These are phyloP conservation scores for Phytophthora crassamura DNA, from an alignment of 352 stramenopile genomes.

Conservation along the genomic window DNA sequence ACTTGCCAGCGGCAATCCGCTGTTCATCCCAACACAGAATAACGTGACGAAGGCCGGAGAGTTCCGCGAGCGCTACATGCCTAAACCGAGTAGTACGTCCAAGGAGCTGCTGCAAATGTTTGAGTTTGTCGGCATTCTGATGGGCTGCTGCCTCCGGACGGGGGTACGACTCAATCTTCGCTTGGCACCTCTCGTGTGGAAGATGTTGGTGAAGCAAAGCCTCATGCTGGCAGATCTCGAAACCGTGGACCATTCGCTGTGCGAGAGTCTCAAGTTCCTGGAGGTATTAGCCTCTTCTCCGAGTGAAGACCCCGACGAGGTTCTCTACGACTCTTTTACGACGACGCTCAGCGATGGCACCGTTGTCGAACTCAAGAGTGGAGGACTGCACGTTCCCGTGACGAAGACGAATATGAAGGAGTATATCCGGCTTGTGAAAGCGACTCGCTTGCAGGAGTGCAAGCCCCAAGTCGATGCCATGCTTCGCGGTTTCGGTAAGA, in stretches of 20 bases:
- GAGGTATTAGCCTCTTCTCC: slow-evolving; percentile 32
- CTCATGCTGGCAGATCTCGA: slow-evolving; percentile 64
- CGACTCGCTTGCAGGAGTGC: slow-evolving; percentile 73
- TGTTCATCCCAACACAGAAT: slow-evolving; percentile 82
- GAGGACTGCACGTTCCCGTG: slow-evolving; percentile 52
- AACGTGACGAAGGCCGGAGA: slow-evolving; percentile 75
- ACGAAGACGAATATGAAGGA: slow-evolving; percentile 80
- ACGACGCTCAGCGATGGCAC: slow-evolving; percentile 75
- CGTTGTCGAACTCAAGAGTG: slow-evolving; percentile 63
- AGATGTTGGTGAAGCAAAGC: slow-evolving; percentile 82
- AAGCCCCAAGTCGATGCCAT: slow-evolving; percentile 81
- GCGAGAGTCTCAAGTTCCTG: slow-evolving; percentile 60
- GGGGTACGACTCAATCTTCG: slow-evolving; percentile 77
- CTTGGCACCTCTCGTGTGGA: slow-evolving; percentile 79
- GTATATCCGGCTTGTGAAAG: slow-evolving; percentile 69
- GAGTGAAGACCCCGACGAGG: slow-evolving; percentile 29
- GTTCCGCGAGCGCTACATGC: slow-evolving; percentile 71
- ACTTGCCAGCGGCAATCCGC: slow-evolving; percentile 47
- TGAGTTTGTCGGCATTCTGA: slow-evolving; percentile 79
- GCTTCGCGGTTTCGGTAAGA: slow-evolving; percentile 68
- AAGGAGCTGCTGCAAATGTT: slow-evolving; percentile 72
- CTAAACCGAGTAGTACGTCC: slow-evolving; percentile 60
- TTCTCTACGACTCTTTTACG: slow-evolving; percentile 76
- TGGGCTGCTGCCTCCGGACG: slow-evolving; percentile 83
- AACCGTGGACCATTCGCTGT: slow-evolving; percentile 63